Percentiles rank a stretch among this genome's conserved stretches.
Conservation (phyloP, 202 grass and related monocot species). For the Saccharum hybrid region DNA sequence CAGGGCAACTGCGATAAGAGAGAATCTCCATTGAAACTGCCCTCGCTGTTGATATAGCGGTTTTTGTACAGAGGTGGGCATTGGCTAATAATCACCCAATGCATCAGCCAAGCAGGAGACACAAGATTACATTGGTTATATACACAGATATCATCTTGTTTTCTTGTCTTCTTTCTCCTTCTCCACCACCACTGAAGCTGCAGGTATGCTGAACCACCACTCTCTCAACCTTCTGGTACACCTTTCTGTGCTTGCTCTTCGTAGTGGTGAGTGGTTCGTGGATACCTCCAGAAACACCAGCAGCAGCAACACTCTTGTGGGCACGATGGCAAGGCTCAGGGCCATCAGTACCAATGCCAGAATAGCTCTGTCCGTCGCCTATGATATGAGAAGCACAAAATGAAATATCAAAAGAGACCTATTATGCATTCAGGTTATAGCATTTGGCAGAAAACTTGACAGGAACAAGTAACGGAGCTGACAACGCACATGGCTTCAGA, state of each 20-base stretch:
- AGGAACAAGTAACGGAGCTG: neutral
- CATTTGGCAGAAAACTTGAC: conserved; percentile 14
- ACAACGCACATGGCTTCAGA: neutral
- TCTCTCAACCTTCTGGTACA: conserved; percentile 87
- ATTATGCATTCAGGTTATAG: neutral
- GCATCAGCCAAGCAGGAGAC: conserved; percentile 20
- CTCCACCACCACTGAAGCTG: conserved; percentile 82
- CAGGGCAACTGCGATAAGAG: neutral
- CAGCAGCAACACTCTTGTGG: conserved; percentile 62
- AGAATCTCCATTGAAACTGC: conserved; percentile 5
- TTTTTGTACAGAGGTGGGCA: conserved; percentile 36
- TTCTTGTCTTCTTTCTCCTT: conserved; percentile 85
- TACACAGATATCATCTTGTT: conserved; percentile 59
- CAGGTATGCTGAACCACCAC: conserved; percentile 99
- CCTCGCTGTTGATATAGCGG: neutral
- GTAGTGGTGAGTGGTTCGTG: conserved; percentile 69
- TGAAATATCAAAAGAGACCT: neutral
- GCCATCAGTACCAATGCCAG: conserved; percentile 66
- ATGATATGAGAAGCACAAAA: neutral
- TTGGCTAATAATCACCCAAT: neutral
- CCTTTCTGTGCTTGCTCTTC: conserved; percentile 80
- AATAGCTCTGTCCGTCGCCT: conserved; percentile 83
- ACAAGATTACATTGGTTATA: conserved; percentile 21
- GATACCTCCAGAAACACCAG: conserved; percentile 80
- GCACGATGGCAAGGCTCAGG: conserved; percentile 63